Conservation (phyloP, 805 yeast species). For the Pichia exigua region DNA sequence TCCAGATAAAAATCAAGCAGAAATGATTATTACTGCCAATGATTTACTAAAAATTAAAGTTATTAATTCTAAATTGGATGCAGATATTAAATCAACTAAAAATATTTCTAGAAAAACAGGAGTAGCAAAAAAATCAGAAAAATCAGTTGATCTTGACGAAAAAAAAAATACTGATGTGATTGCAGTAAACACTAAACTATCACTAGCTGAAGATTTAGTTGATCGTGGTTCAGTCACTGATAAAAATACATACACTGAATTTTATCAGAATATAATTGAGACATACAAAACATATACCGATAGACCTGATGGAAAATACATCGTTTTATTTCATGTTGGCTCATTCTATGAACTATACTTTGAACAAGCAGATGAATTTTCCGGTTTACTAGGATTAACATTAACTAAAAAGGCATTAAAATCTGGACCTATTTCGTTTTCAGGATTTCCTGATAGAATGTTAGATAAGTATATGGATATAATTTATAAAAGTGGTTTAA, state of each 20-base stretch:
- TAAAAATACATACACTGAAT: conserved; percentile 16
- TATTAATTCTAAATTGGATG: neutral
- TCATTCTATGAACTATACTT: conserved; percentile 83
- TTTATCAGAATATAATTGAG: conserved; percentile 26
- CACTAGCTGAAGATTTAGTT: neutral
- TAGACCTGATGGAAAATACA: conserved; percentile 28
- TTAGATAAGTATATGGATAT: conserved; percentile 66
- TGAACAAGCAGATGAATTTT: conserved; percentile 75
- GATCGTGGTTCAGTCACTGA: conserved; percentile 11
- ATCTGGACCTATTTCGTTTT: conserved; percentile 57
- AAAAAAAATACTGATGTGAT: neutral
- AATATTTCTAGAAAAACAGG: neutral
- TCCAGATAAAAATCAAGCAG: neutral
- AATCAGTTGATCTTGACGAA: neutral
- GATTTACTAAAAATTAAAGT: neutral
- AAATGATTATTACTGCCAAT: neutral
- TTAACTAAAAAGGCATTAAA: conserved; percentile 50
- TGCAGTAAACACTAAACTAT: neutral
- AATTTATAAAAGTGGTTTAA: conserved; percentile 59
- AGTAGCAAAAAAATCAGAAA: neutral
- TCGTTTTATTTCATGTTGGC: conserved; percentile 75
- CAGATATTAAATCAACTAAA: neutral
- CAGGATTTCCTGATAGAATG: conserved; percentile 80
- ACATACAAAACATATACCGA: conserved; percentile 19
- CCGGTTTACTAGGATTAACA: conserved; percentile 62